Evolutionary conservation across 768 basidiomycete species (phyloP).

Genomic region (Lactarius quietus): DNA sequence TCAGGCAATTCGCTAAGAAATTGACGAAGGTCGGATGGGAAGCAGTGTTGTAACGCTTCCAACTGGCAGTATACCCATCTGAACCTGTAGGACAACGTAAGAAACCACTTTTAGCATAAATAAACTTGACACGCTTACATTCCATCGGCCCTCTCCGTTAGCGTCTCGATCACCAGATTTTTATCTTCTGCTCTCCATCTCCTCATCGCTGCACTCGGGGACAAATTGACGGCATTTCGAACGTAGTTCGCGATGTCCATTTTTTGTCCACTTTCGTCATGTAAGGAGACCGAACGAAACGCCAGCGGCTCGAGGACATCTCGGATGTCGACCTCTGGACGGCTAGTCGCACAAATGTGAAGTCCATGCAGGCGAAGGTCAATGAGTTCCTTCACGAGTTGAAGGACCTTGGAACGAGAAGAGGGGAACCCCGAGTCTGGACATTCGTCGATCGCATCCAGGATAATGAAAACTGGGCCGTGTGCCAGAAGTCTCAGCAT

Average conservation of each 20-base stretch:
- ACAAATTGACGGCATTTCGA: neutral
- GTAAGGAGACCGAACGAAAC: neutral
- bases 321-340: neutral
- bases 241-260: neutral
- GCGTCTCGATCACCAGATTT: neutral
- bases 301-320: neutral
- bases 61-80: neutral
- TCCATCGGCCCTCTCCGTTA: neutral
- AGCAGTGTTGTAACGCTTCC: neutral
- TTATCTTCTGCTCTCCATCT: neutral
- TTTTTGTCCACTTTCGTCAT: neutral
- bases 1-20: neutral
- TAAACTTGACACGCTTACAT: neutral
- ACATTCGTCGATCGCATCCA: neutral
- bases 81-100: neutral
- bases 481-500: neutral
- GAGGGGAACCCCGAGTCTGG: neutral
- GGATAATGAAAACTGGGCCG: neutral
- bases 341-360: neutral
- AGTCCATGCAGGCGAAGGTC: neutral
- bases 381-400: neutral
- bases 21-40: neutral
- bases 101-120: neutral
- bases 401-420: neutral
- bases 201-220: neutral